A percentile compares a stretch with the other conserved stretches of the same genome.
Conservation (phyloP, 148 eudicot genomes). For the Dianthus caryophyllus region DNA sequence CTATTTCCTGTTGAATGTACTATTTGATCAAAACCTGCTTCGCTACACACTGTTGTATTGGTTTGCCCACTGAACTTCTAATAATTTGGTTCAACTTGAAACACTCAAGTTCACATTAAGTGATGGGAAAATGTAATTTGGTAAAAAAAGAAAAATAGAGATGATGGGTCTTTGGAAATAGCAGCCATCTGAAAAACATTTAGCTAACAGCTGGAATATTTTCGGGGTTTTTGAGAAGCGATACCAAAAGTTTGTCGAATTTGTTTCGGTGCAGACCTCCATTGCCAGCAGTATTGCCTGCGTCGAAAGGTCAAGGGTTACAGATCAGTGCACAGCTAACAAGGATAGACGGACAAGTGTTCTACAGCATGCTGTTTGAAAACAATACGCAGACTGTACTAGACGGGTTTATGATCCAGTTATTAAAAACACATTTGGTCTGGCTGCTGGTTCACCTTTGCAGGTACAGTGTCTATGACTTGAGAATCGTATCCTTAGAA, state of each 20-base stretch:
- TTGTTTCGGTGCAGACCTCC: slow-evolving; percentile 62
- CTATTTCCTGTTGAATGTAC: not conserved
- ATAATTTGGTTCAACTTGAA: not conserved
- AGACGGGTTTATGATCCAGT: slow-evolving; percentile 96
- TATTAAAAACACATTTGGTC: slow-evolving; percentile 93
- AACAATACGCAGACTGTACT: slow-evolving; percentile 69
- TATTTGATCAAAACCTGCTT: not conserved
- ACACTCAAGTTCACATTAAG: not conserved
- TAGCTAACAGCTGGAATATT: not conserved
- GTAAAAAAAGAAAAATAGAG: not conserved
- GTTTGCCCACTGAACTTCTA: not conserved
- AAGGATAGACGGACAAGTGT: slow-evolving; percentile 85
- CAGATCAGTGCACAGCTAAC: slow-evolving; percentile 83
- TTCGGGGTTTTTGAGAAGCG: not conserved
- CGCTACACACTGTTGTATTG: not conserved
- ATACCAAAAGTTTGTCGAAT: not conserved
- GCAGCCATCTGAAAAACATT: no score
- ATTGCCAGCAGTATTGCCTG: slow-evolving; percentile 74
- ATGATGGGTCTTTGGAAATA: not conserved
- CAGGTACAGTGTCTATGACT: slow-evolving; percentile 43
- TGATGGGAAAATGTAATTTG: not conserved
- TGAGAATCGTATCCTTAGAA: not conserved
- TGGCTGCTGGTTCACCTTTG: slow-evolving; percentile 81
- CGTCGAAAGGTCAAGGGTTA: slow-evolving; percentile 81
- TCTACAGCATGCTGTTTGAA: slow-evolving; percentile 77